Conservation (phyloP, 148 eudicot genomes). For the Rhododendron simsii region DNA sequence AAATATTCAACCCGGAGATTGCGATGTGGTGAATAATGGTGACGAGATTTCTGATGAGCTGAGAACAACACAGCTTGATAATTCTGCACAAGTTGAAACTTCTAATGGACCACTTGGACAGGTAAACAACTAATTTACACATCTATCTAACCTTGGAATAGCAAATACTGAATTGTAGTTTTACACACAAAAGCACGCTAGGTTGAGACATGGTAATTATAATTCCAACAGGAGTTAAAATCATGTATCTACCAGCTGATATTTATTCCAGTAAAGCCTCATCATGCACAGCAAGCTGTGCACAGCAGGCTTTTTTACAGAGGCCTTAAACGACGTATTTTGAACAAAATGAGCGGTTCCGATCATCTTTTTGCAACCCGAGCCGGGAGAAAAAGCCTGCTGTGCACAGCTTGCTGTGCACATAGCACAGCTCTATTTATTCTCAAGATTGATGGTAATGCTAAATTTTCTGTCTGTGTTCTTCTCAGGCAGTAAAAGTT, state of each 20-base stretch:
- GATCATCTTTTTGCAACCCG: too few species aligned
- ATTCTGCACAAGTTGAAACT: constrained; percentile 22
- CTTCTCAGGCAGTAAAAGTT: constrained; percentile 58
- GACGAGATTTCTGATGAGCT: neutral
- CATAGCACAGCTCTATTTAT: too few species aligned
- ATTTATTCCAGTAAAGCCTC: too few species aligned
- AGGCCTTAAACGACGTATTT: too few species aligned
- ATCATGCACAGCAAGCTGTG: too few species aligned
- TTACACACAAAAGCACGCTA: neutral
- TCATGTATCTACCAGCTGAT: neutral
- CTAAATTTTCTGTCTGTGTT: neutral
- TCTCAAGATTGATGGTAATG: neutral
- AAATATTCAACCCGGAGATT: constrained; percentile 4
- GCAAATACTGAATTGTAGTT: neutral
- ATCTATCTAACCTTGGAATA: neutral
- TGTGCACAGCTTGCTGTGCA: too few species aligned
- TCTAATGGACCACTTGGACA: constrained; percentile 41
- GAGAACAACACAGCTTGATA: constrained; percentile 21
- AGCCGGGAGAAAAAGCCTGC: too few species aligned
- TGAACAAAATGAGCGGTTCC: too few species aligned
- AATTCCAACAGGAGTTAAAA: neutral
- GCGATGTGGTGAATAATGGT: constrained; percentile 15
- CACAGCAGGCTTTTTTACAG: too few species aligned
- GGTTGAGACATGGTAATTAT: neutral
- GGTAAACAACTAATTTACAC: constrained; percentile 21